Evolutionary conservation across 306 rosid genomes (phyloP).

Genomic region (Ceratonia siliqua): DNA sequence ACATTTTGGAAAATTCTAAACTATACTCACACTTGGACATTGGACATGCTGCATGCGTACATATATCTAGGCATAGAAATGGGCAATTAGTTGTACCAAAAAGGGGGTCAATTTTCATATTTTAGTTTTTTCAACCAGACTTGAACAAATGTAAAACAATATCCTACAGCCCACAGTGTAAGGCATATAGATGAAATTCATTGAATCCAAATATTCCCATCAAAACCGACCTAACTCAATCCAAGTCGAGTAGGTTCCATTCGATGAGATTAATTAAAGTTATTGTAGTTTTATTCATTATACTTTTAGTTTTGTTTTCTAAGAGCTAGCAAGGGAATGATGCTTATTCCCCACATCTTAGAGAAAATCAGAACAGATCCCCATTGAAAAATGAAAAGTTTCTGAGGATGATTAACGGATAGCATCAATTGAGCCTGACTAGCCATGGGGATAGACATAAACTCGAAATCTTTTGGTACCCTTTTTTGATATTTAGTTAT

Average conservation of each 20-base stretch:
- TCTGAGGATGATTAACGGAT: not conserved
- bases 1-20: slow-evolving; percentile 22
- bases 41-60: slow-evolving; percentile 19
- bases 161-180: no score
- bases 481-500: not conserved
- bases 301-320: not conserved
- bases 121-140: not conserved
- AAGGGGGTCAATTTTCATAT: not conserved
- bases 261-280: no score
- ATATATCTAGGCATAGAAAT: slow-evolving; percentile 15
- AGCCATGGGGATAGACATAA: not conserved
- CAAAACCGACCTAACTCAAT: no score
- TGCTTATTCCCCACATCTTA: not conserved
- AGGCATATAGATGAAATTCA: not conserved
- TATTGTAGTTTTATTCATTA: not conserved
- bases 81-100: not conserved
- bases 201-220: not conserved
- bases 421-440: not conserved
- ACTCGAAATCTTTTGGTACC: not conserved
- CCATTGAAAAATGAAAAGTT: not conserved
- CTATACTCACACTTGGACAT: slow-evolving; percentile 8
- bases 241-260: not conserved
- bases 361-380: slow-evolving; percentile 16
- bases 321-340: not conserved
- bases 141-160: not conserved